Evolutionary conservation across 768 basidiomycete species (phyloP).

Genomic region (Cubamyces sp.): DNA sequence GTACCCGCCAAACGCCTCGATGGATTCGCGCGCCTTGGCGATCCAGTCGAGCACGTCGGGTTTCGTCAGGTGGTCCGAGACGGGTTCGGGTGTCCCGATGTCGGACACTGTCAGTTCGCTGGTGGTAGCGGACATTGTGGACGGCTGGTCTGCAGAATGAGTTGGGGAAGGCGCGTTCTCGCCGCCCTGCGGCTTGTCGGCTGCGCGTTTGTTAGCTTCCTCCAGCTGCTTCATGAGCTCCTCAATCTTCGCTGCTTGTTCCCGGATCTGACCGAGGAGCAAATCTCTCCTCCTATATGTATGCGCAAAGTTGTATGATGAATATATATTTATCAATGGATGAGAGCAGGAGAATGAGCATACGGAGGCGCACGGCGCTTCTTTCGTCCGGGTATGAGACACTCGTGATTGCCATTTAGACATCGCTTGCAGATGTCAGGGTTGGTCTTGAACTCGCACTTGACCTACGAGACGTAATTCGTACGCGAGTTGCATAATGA

Average conservation of each 20-base stretch:
- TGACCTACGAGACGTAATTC: conserved; percentile 52
- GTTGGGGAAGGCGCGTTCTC: conserved; percentile 13
- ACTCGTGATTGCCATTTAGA: conserved; percentile 69
- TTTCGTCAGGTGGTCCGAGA: conserved; percentile 39
- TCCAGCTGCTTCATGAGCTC: conserved; percentile 74
- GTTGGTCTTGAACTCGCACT: conserved; percentile 75
- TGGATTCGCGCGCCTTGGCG: conserved; percentile 67
- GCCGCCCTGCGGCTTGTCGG: conserved; percentile 5
- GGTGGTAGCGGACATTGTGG: conserved; percentile 22
- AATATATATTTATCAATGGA: neutral
- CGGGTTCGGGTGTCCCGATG: conserved; percentile 24
- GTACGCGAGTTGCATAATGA: neutral
- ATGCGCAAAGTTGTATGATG: neutral
- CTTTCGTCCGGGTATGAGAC: conserved; percentile 82
- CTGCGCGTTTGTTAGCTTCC: conserved; percentile 38
- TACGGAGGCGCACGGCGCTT: conserved; percentile 81
- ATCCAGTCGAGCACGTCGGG: conserved; percentile 80
- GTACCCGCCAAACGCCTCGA: conserved; percentile 69
- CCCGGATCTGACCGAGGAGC: conserved; percentile 74
- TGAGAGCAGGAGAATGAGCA: conserved; percentile 32
- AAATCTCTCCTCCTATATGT: conserved; percentile 72
- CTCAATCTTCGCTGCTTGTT: conserved; percentile 74
- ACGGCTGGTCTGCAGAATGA: conserved; percentile 23
- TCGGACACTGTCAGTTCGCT: conserved; percentile 30
- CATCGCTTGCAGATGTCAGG: conserved; percentile 80